Evolutionary conservation across 139 green algal species (phyloP).

Genomic region (Coelastrella sp.): DNA sequence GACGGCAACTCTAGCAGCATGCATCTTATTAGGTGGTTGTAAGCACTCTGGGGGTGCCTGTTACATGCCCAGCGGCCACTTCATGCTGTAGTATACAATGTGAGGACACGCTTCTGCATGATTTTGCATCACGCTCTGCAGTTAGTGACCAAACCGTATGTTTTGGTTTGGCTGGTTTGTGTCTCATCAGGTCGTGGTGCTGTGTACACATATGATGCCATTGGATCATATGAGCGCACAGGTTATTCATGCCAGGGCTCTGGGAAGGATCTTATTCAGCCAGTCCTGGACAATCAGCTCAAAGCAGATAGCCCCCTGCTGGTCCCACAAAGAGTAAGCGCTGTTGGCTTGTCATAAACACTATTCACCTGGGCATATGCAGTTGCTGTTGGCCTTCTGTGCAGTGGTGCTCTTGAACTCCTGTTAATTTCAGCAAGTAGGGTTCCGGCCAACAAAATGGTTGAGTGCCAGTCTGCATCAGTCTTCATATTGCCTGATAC

Average conservation of each 20-base stretch:
- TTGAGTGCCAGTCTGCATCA: too few relatives aligned
- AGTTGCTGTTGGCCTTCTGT: too few relatives aligned
- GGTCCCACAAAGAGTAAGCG: constrained; percentile 78
- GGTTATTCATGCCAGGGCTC: constrained; percentile 90
- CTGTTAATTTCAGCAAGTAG: too few relatives aligned
- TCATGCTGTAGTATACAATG: too few relatives aligned
- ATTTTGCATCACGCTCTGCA: too few relatives aligned
- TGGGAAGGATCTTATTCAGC: constrained; percentile 97
- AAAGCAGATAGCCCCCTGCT: constrained; percentile 91
- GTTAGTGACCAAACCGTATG: not conserved
- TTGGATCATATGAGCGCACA: constrained; percentile 94
- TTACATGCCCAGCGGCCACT: not conserved
- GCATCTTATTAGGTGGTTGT: not conserved
- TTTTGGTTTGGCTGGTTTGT: not conserved
- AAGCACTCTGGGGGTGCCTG: not conserved
- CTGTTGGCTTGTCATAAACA: not conserved
- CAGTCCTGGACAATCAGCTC: constrained; percentile 99
- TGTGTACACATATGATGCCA: constrained; percentile 98
- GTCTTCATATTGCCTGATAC: too few relatives aligned
- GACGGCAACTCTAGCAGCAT: too few relatives aligned
- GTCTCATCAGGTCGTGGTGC: constrained; percentile 83
- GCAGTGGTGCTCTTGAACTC: too few relatives aligned
- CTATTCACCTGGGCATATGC: too few relatives aligned
- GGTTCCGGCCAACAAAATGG: too few relatives aligned
- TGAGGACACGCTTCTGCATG: too few relatives aligned